Evolutionary conservation across 148 eudicot species (phyloP).

Genomic region (Oxyria digyna): DNA sequence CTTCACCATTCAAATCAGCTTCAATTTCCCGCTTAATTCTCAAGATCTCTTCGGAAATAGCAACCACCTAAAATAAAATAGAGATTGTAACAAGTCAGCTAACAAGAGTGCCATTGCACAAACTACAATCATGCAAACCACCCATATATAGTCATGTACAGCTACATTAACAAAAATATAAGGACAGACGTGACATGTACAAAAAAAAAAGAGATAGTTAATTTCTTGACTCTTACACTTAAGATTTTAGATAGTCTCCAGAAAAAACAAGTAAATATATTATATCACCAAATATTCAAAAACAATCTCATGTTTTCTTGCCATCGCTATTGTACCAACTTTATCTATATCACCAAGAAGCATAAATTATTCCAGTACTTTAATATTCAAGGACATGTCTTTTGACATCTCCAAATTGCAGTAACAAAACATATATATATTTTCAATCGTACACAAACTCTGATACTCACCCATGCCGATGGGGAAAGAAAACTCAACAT

Average conservation of each 20-base stretch:
- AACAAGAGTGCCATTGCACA: not conserved
- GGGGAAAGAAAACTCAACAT: not conserved
- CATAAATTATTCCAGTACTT: not conserved
- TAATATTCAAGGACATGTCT: not conserved
- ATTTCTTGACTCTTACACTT: no score
- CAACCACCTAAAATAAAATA: constrained; percentile 25
- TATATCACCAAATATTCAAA: not conserved
- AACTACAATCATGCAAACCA: not conserved
- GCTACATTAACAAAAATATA: not conserved
- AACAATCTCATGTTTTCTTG: not conserved
- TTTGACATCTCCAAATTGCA: not conserved
- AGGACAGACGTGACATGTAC: not conserved
- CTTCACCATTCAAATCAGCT: constrained; percentile 61
- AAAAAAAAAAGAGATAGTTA: no score
- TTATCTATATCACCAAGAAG: not conserved
- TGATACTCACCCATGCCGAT: not conserved
- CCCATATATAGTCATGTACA: not conserved
- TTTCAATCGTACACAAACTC: not conserved
- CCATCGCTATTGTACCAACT: not conserved
- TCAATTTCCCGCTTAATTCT: constrained; percentile 69
- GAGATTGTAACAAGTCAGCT: not conserved
- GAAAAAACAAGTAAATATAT: not conserved
- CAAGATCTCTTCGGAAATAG: constrained; percentile 50
- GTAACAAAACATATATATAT: not conserved
- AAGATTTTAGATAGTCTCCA: no score